phyloP scores from a whole-genome alignment of 306 rosid species.

The Prunus kanzakura region DNA sequence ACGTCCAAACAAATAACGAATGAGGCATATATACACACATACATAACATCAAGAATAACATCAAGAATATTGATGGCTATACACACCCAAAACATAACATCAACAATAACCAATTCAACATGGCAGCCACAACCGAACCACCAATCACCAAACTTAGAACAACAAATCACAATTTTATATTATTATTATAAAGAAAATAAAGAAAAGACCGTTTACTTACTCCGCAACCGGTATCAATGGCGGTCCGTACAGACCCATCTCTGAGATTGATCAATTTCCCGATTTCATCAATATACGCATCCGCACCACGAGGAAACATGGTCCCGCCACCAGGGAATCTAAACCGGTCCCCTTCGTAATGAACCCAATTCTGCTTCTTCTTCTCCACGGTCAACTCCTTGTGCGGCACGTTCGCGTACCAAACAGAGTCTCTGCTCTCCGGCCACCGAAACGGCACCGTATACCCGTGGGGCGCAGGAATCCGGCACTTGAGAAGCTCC shows the following conservation, averaged over 20 bases:
- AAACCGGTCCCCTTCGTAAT: constrained; percentile 54
- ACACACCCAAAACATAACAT: no score
- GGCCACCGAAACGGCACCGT: constrained; percentile 72
- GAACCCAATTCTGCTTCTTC: constrained; percentile 84
- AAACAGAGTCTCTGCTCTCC: constrained; percentile 63
- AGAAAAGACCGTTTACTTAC: constrained; percentile 35
- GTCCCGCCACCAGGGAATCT: constrained; percentile 97
- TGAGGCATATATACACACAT: no score
- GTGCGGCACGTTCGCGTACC: constrained; percentile 94
- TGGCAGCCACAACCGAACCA: not conserved
- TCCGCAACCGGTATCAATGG: constrained; percentile 98
- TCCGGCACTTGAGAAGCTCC: constrained; percentile 51
- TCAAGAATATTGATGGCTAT: no score
- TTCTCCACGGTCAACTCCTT: constrained; percentile 80
- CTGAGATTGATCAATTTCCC: constrained; percentile 60
- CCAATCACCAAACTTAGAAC: not conserved
- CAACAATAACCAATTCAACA: not conserved
- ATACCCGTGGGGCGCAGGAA: constrained; percentile 73
- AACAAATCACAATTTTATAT: not conserved
- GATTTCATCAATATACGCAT: constrained; percentile 72
- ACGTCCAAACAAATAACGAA: no score
- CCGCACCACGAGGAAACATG: constrained; percentile 88
- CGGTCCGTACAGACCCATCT: constrained; percentile 82
- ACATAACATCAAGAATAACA: no score
- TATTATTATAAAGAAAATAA: not conserved